Evolutionary conservation across 306 rosid genomes (phyloP).

Genomic region (Begonia loranthoides): DNA sequence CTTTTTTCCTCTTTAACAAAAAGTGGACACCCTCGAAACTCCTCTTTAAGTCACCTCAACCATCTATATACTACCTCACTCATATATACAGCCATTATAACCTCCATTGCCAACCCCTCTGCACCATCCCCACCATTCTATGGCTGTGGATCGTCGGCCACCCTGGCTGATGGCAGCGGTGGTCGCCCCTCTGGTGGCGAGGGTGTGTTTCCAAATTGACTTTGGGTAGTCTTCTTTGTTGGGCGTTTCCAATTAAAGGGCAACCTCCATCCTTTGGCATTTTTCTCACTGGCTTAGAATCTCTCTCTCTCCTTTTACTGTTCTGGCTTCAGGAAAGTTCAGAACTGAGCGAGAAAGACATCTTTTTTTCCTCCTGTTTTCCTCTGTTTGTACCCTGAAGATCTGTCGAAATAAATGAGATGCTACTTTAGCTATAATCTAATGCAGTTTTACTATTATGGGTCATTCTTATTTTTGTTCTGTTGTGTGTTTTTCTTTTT

Average conservation of each 20-base stretch:
- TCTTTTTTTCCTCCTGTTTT: constrained; percentile 10
- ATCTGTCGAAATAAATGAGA: not conserved
- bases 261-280: constrained; percentile 99
- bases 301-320: constrained; percentile 13
- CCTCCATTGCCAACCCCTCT: constrained; percentile 41
- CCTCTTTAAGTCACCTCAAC: constrained; percentile 51
- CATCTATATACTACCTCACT: constrained; percentile 48
- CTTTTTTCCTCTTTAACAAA: constrained; percentile 20
- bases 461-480: too few species aligned
- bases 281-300: constrained; percentile 19
- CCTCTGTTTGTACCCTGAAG: constrained; percentile 2
- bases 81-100: constrained; percentile 44
- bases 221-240: constrained; percentile 13
- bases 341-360: constrained; percentile 10
- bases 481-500: too few species aligned
- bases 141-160: constrained; percentile 14
- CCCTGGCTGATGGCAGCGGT: constrained; percentile 19
- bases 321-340: constrained; percentile 14
- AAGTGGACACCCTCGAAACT: constrained; percentile 25
- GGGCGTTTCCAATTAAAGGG: constrained; percentile 56
- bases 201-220: not conserved
- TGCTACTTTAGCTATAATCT: too few species aligned
- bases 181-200: constrained; percentile 2
- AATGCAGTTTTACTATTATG: too few species aligned
- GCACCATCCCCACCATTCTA: constrained; percentile 21